Conservation (phyloP, 345 rosid genomes). For the Cardamine resedifolia region DNA sequence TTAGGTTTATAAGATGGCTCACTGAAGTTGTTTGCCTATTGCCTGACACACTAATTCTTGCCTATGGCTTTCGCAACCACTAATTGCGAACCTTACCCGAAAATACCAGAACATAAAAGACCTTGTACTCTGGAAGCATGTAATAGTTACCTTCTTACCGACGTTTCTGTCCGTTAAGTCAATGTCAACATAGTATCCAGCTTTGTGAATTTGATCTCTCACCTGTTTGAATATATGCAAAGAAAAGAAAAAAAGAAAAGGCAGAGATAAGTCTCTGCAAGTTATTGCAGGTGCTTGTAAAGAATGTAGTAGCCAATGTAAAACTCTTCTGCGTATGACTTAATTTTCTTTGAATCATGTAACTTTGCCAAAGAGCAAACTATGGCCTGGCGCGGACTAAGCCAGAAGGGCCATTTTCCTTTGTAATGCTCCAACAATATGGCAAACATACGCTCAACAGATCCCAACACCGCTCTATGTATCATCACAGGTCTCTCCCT, state of each 20-base stretch:
- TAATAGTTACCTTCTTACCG: constrained; percentile 61
- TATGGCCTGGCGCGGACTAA: neutral
- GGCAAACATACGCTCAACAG: constrained; percentile 87
- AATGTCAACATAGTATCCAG: constrained; percentile 68
- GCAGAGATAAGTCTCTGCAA: neutral
- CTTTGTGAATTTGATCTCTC: constrained; percentile 53
- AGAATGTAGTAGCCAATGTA: neutral
- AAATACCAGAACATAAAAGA: neutral
- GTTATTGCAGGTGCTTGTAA: neutral
- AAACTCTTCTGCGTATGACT: neutral
- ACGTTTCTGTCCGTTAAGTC: constrained; percentile 64
- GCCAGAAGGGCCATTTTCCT: neutral
- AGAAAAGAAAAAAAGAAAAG: neutral
- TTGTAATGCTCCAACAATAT: constrained; percentile 43
- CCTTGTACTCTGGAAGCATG: neutral
- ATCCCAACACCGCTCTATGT: constrained; percentile 81
- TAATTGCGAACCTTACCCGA: neutral
- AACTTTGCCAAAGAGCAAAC: neutral
- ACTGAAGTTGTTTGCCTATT: too few relatives aligned
- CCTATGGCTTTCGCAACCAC: neutral
- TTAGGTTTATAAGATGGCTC: too few relatives aligned
- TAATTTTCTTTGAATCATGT: neutral
- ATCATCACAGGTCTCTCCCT: constrained; percentile 77
- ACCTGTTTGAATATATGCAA: constrained; percentile 43
- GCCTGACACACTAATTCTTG: neutral